These are phyloP conservation scores for Populus tremula DNA, from an alignment of 345 rosid genomes.

Conservation along the genomic window DNA sequence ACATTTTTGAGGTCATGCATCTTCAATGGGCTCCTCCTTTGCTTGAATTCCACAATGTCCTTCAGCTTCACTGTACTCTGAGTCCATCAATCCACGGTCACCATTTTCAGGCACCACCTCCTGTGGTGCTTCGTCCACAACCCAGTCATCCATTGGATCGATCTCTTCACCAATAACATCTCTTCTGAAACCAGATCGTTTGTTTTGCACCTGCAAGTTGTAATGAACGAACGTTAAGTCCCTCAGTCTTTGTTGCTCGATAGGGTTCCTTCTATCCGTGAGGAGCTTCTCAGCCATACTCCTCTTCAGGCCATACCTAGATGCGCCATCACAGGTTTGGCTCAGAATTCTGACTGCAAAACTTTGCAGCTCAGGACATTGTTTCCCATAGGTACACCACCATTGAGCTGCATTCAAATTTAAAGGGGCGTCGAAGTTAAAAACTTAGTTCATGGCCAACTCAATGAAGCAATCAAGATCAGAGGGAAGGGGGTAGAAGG, in stretches of 20 bases:
- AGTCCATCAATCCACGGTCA: not conserved
- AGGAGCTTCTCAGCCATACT: conserved; percentile 46
- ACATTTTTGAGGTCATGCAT: not conserved
- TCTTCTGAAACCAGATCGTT: conserved; percentile 4
- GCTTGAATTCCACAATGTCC: not conserved
- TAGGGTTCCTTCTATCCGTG: conserved; percentile 16
- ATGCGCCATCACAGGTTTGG: conserved; percentile 57
- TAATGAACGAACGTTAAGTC: conserved; percentile 44
- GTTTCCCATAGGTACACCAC: conserved; percentile 50
- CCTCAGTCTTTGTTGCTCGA: conserved; percentile 25
- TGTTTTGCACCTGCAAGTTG: conserved; percentile 42
- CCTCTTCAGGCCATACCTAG: conserved; percentile 46
- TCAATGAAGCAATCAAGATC: not conserved
- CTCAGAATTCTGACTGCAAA: conserved; percentile 47
- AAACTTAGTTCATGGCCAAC: not conserved
- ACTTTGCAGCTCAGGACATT: conserved; percentile 50
- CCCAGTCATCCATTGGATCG: conserved; percentile 31
- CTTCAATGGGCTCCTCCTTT: not conserved
- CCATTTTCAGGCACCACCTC: not conserved
- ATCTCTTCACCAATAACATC: conserved; percentile 18
- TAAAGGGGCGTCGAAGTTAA: not conserved
- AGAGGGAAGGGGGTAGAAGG: not conserved
- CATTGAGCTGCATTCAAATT: conserved; percentile 39
- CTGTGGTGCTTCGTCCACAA: not conserved
- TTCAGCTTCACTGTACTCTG: not conserved